Evolutionary conservation across 2,329 filamentous ascomycete genomes (phyloP), one percentile per base, ranked within the genome.

Genomic region (Bimuria novae-zelandiae): DNA sequence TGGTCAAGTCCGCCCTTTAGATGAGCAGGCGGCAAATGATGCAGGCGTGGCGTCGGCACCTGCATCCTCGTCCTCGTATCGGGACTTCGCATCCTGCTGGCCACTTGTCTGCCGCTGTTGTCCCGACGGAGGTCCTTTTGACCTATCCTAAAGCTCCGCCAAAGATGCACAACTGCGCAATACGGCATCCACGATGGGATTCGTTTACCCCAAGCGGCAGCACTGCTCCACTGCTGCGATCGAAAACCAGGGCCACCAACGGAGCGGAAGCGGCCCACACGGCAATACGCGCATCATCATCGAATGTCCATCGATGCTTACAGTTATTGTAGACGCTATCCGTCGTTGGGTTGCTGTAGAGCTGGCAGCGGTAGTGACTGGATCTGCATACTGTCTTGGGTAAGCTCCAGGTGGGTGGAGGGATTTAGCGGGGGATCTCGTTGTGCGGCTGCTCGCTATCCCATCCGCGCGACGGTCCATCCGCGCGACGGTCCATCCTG

Each of bases 321-420:
- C 54, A 37, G 25, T 35, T 19, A 47, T 32, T 40, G 11, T 17
- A 35, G 25, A 39, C 43, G 49, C 40, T 55, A 45, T 49, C 46
- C 55, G 52, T 33, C 16, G 19, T 47, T 43, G 41, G 35, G 29
- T 22, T 7, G 17, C 46, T 35, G 56, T 40, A 27, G 29, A 52
- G 39, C 49, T 40, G 50, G 53, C 57, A 64, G 60, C 62, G 61
- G 63, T 22, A 29, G 59, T 35, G 30, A 25, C 42, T 51, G 61
- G 69, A 69, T 57, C 68, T 57, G 36, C 43, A 70, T 72, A 72
- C 70, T 60, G 21, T 44, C 52, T 64, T 63, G 37, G 69, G 69
- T 67, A 68, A 58, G 23, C 64, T 61, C 49, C 29, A 65, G 49
- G 22, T 50, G 58, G 59, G 46, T 53, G 53, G 43, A 54, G 52